Evolutionary conservation across 805 yeast genomes (phyloP), one percentile per base, ranked within the genome.

Genomic region (Metschnikowia cubensis): DNA sequence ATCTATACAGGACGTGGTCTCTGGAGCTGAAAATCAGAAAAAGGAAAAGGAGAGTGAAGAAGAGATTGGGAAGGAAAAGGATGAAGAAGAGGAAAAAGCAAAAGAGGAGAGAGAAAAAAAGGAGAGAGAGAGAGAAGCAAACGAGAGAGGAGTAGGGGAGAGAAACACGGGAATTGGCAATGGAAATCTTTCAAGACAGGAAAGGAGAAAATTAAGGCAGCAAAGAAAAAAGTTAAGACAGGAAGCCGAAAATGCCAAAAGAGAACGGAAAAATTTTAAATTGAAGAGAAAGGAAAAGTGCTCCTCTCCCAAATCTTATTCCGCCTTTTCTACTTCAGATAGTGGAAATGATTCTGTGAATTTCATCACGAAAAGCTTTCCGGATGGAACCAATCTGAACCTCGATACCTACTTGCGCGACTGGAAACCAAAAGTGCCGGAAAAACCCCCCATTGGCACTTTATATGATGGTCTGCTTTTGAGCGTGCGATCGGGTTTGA

Each of bases 391-490:
- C 17, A n/a, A 18, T n/a, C 45, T 42, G 45, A 32, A 14, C n/a
- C 45, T 42, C 11, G 45, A 42, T 14, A 20, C 31, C 2, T 33
- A 14, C 20, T 42, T 42, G 20, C 37, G 34, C 10, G n/a, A 33
- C 15, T 42, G 45, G 45, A 21, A 33, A 17, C 45, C 45, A 20
- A 42, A 33, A 42, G 45, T 42, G 5, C 45, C 45, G 14, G 13
- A 11, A 20, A 33, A 42, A 21, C 45, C 45, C 3, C 45, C 31
- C 7, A 20, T 42, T 14, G 15, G 21, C 18, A 8, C 37, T 14
- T 34, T 42, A n/a, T 42, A 18, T 21, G 36, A 29, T 31, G 13
- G 17, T 2, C 29, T n/a, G 8, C 11, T 13, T 33, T 7, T n/a
- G 14, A 13, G 33, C 2, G 13, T 7, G 8, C 13, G 8, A 10